These are phyloP conservation scores for Akanthomyces dipterigenus DNA, from an alignment of 2,329 filamentous ascomycete genomes.

Conservation along the genomic window DNA sequence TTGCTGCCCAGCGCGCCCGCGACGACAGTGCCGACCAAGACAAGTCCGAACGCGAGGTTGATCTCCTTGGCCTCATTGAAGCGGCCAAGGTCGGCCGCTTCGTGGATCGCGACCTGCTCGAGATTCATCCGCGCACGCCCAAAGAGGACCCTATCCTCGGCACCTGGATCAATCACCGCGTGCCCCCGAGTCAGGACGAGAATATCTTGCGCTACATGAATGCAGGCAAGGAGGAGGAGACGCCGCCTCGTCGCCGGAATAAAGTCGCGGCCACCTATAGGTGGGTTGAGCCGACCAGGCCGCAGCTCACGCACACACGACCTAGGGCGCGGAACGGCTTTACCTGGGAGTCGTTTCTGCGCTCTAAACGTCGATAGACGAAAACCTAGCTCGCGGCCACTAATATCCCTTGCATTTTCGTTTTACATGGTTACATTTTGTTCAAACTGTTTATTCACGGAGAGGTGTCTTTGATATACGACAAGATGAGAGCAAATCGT, in stretches of 20 bases:
- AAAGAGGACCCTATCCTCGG: conserved; percentile 33
- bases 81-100: conserved; percentile 23
- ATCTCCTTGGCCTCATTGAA: conserved; percentile 26
- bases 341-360: conserved; percentile 19
- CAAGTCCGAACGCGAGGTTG: conserved; percentile 18
- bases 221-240: conserved; percentile 3
- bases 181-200: conserved; percentile 35
- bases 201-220: conserved; percentile 25
- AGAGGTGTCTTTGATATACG: no score
- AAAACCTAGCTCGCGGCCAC: no score
- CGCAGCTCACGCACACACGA: conserved; percentile 9
- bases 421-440: background rate
- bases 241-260: background rate
- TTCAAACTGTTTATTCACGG: background rate
- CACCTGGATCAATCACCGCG: conserved; percentile 19
- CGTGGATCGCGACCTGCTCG: conserved; percentile 24
- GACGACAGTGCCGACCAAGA: conserved; percentile 9
- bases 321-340: conserved; percentile 12
- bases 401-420: no score
- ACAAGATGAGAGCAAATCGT: no score
- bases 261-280: conserved; percentile 9
- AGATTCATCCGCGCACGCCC: conserved; percentile 34
- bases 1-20: conserved; percentile 8
- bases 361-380: conserved; percentile 20
- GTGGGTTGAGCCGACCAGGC: conserved; percentile 19